These are phyloP conservation scores for Teratosphaeria viscida DNA, from an alignment of 2,329 filamentous ascomycete genomes.

Conservation along the genomic window DNA sequence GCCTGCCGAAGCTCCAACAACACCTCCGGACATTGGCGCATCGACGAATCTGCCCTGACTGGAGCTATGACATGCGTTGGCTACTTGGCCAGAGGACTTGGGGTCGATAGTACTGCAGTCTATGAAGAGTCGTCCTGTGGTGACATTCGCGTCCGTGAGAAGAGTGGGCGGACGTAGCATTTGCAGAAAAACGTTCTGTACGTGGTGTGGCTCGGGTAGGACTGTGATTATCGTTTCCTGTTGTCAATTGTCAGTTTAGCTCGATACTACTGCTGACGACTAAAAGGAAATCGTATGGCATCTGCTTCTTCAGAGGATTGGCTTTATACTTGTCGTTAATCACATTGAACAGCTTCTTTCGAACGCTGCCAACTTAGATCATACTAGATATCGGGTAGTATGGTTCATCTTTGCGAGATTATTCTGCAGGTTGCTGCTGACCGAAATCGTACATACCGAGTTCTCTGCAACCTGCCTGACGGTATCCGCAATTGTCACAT, in stretches of 20 bases:
- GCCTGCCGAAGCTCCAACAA: constrained; percentile 78
- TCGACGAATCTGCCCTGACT: constrained; percentile 74
- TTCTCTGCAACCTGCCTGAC: constrained; percentile 55
- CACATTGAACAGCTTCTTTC: constrained; percentile 42
- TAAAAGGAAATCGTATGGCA: constrained; percentile 20
- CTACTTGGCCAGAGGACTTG: constrained; percentile 67
- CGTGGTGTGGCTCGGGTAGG: constrained; percentile 79
- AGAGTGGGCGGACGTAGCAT: constrained; percentile 55
- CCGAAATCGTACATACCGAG: constrained; percentile 43
- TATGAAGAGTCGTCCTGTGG: constrained; percentile 65
- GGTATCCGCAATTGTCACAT: constrained; percentile 46
- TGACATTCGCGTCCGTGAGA: constrained; percentile 36
- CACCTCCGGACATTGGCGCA: constrained; percentile 92
- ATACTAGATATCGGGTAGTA: constrained; percentile 38
- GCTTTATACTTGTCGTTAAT: constrained; percentile 54
- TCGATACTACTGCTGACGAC: constrained; percentile 38
- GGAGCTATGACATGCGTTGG: constrained; percentile 55
- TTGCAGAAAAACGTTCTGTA: constrained; percentile 67
- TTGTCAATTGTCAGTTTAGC: not conserved
- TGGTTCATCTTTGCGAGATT: constrained; percentile 35
- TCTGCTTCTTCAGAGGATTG: constrained; percentile 57
- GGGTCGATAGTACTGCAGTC: constrained; percentile 97
- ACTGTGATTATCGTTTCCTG: constrained; percentile 83
- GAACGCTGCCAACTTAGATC: constrained; percentile 60
- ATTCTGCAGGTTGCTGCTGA: not conserved